Evolutionary conservation across 805 yeast genomes (phyloP), one percentile per base, ranked within the genome.

Genomic region (Saccharomycopsis fibuligera): DNA sequence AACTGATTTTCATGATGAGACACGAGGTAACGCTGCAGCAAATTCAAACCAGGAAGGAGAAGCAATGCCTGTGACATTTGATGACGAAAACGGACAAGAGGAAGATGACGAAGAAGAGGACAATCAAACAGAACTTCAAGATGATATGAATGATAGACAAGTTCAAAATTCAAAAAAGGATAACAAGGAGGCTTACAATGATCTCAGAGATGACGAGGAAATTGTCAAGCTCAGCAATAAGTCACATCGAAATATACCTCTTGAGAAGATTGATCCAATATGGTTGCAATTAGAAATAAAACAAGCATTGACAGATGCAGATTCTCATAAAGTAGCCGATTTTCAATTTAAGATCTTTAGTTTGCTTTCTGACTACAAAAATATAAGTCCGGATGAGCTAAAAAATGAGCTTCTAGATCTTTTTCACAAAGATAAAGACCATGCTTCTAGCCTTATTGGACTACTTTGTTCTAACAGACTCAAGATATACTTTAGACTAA

Each of bases 241-340:
- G n/a, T 35, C 43, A 1, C 45, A 41, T 14, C 47, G 50, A 22
- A n/a, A 45, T 5, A 48, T 75, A 5, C 56, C 66, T 9, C 65
- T 76, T 2, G 57, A 63, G 4, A 68, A 68, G 3, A 67, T 78
- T 19, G 75, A 72, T 45, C 65, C 72, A 5, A 73, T 66, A 49
- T 86, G 79, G 75, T 62, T 86, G 2, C 77, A 77, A 44, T 68
- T 78, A 49, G 69, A 72, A 44, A 54, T 86, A 1, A 61, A 76
- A 0, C 45, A 63, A 1, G 56, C 58, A 3, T 59, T 60, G 36
- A 56, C 47, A 5, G 65, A 61, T 41, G 31, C 31, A 8, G 78
- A 78, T 55, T 62, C 73, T 53, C 68, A 60, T 59, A 59, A 62
- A 36, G 42, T 68, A 16, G 73, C 70, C 35, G 70, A 68, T 24